A percentile compares a stretch with the other conserved stretches of the same genome.
phyloP scores from a whole-genome alignment of 139 green algal species.

The Gonium pectorale region DNA sequence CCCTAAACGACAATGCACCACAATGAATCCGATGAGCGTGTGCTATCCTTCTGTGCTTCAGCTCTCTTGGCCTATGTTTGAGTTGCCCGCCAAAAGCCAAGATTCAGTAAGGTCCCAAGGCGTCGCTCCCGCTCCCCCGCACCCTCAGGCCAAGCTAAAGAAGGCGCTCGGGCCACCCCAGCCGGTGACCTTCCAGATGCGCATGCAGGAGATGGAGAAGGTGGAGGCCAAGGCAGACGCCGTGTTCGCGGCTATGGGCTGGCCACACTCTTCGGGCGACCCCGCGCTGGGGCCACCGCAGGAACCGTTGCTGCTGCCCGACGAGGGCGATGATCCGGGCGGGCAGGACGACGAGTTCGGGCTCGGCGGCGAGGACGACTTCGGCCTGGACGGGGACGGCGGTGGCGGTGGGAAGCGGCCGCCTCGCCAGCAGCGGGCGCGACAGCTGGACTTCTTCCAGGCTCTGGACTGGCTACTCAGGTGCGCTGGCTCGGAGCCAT shows the following conservation, averaged over 20 bases:
- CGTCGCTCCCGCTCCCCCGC: background rate
- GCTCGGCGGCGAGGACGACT: background rate
- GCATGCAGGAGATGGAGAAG: conserved; percentile 15
- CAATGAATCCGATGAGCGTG: too few relatives aligned
- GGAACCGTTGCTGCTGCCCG: background rate
- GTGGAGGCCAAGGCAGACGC: conserved; percentile 27
- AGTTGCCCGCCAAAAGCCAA: too few relatives aligned
- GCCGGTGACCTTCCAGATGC: conserved; percentile 20
- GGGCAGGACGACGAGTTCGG: background rate
- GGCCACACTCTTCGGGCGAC: conserved; percentile 28
- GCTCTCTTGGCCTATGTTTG: too few relatives aligned
- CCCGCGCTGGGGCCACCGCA: conserved; percentile 1
- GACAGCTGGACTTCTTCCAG: background rate
- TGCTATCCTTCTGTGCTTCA: too few relatives aligned
- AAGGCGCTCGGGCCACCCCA: conserved; percentile 22
- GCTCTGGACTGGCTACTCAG: background rate
- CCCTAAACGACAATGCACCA: too few relatives aligned
- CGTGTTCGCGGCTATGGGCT: conserved; percentile 3
- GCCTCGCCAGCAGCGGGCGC: background rate
- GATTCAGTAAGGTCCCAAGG: background rate
- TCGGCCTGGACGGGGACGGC: background rate
- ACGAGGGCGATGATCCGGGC: background rate
- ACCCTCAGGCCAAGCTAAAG: conserved; percentile 25
- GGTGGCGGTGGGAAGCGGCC: too few relatives aligned
- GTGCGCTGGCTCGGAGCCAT: too few relatives aligned